phyloP scores from a whole-genome alignment of 306 rosid genomes.

The Clitoria ternatea region DNA sequence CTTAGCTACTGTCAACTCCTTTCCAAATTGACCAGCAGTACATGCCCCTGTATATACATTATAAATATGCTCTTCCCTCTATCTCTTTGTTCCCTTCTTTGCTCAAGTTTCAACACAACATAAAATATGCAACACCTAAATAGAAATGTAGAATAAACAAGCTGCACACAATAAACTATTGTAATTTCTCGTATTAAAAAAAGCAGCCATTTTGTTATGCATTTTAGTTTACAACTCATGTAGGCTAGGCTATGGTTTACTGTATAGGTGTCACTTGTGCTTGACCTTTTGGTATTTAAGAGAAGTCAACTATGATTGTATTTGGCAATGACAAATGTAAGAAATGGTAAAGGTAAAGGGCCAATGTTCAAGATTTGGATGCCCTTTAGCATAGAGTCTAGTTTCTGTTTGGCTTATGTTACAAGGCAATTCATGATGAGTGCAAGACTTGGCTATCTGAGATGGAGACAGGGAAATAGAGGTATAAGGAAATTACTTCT shows the following conservation, averaged over 20 bases:
- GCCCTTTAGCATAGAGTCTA: constrained; percentile 4
- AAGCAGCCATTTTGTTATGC: background rate
- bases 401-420: constrained; percentile 24
- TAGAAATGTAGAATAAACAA: constrained; percentile 3
- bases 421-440: constrained; percentile 14
- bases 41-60: constrained; percentile 24
- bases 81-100: background rate
- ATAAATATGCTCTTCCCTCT: background rate
- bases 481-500: constrained; percentile 26
- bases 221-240: constrained; percentile 1
- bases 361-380: background rate
- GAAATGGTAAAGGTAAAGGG: background rate
- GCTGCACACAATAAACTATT: background rate
- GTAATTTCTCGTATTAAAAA: background rate
- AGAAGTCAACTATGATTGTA: constrained; percentile 1
- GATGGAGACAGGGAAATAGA: constrained; percentile 18
- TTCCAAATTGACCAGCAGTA: constrained; percentile 16
- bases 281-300: background rate
- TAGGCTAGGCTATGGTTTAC: background rate
- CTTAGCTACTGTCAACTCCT: constrained; percentile 24
- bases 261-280: background rate
- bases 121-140: background rate
- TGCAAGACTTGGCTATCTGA: background rate
- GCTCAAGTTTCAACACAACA: constrained; percentile 15
- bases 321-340: background rate